Percentiles rank a stretch among this genome's conserved stretches.
These are phyloP conservation scores for Lachnellula willkommii DNA, from an alignment of 2,329 filamentous ascomycete genomes.

Conservation along the genomic window DNA sequence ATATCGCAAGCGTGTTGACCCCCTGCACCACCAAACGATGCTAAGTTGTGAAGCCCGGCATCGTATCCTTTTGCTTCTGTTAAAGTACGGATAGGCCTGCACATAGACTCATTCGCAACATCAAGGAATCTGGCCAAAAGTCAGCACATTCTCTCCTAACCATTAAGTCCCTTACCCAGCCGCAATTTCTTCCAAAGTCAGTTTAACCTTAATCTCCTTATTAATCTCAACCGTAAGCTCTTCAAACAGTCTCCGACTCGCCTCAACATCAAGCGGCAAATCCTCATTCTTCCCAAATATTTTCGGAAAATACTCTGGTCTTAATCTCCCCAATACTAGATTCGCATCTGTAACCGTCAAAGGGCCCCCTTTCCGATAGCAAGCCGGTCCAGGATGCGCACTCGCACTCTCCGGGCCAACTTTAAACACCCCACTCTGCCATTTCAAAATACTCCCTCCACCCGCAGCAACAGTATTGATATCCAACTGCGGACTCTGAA, in stretches of 20 bases:
- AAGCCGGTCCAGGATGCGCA: slow-evolving; percentile 83
- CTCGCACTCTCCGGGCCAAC: slow-evolving; percentile 58
- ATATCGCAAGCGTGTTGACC: slow-evolving; percentile 87
- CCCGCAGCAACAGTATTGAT: slow-evolving; percentile 59
- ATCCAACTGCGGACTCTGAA: slow-evolving; percentile 73
- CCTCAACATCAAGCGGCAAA: slow-evolving; percentile 67
- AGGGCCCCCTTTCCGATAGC: slow-evolving; percentile 83
- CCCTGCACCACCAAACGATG: slow-evolving; percentile 86
- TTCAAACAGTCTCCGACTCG: slow-evolving; percentile 68
- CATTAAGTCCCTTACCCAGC: slow-evolving; percentile 44
- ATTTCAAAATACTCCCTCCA: slow-evolving; percentile 53
- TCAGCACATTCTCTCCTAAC: slow-evolving; percentile 22
- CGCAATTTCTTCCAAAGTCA: slow-evolving; percentile 55
- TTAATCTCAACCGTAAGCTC: slow-evolving; percentile 75
- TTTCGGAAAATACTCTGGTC: slow-evolving; percentile 87
- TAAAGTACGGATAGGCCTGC: slow-evolving; percentile 77
- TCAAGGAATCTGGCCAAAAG: slow-evolving; percentile 62
- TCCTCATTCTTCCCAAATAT: slow-evolving; percentile 89
- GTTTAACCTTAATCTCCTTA: slow-evolving; percentile 56
- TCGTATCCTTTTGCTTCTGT: slow-evolving; percentile 90
- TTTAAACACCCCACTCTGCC: slow-evolving; percentile 64
- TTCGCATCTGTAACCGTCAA: slow-evolving; percentile 91
- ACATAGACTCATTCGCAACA: slow-evolving; percentile 91
- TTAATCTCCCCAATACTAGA: slow-evolving; percentile 71
- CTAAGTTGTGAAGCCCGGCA: slow-evolving; percentile 70